These are phyloP conservation scores for Kwoniella dejecticola DNA, from an alignment of 768 basidiomycete genomes.

Conservation along the genomic window DNA sequence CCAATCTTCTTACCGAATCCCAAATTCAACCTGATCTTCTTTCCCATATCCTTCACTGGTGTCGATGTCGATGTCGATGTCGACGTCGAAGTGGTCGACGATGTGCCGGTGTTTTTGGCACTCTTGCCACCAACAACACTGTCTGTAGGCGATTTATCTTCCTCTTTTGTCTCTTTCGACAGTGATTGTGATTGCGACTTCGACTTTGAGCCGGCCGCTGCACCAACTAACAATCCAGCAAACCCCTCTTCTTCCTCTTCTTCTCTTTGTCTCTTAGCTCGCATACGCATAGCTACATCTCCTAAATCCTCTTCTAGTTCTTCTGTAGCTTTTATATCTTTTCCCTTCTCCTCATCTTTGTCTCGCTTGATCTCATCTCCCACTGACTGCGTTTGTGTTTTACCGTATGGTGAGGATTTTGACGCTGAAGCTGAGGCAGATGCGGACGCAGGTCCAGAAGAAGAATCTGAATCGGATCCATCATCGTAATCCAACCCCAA, in stretches of 20 bases:
- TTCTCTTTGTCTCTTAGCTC: constrained; percentile 70
- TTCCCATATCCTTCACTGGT: constrained; percentile 20
- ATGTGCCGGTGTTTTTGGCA: neutral
- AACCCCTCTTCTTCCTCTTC: constrained; percentile 68
- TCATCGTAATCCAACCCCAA: constrained; percentile 54
- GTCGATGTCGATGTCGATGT: constrained; percentile 12
- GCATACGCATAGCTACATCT: constrained; percentile 60
- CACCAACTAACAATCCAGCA: constrained; percentile 39
- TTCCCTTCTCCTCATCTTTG: neutral
- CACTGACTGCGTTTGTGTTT: no score
- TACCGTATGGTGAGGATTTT: no score
- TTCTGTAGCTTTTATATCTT: constrained; percentile 49
- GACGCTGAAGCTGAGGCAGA: no score
- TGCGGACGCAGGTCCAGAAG: no score
- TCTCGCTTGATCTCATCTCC: no score
- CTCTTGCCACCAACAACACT: neutral
- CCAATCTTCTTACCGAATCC: constrained; percentile 37
- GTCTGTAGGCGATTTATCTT: neutral
- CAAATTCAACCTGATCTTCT: constrained; percentile 45
- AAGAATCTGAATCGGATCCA: constrained; percentile 49
- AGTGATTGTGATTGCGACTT: neutral
- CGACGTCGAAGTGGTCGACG: neutral
- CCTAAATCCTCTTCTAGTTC: constrained; percentile 54
- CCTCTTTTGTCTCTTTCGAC: neutral
- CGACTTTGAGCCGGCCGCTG: neutral